A percentile compares a stretch with the other conserved stretches of the same genome.
Evolutionary conservation across 345 rosid genomes (phyloP).

Genomic region (Turnera subulata): DNA sequence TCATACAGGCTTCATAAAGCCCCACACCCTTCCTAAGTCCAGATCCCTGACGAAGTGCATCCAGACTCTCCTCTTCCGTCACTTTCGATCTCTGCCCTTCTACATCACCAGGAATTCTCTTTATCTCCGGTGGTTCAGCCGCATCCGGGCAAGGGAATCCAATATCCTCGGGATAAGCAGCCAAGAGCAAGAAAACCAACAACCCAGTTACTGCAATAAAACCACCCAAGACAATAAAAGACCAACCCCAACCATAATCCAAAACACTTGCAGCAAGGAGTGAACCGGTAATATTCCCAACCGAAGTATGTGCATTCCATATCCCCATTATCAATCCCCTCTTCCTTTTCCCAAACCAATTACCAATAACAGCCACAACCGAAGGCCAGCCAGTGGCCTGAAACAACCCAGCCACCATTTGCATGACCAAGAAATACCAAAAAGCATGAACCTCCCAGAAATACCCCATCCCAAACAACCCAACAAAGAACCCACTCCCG

Average conservation of each 20-base stretch:
- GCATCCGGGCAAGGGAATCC: conserved; percentile 51
- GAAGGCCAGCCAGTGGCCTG: conserved; percentile 98
- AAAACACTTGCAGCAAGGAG: conserved; percentile 88
- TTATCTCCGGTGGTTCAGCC: conserved; percentile 1
- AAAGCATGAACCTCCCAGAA: conserved; percentile 73
- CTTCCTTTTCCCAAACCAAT: conserved; percentile 89
- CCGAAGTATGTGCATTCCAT: conserved; percentile 96
- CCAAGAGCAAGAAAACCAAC: conserved; percentile 67
- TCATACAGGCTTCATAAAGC: conserved; percentile 73
- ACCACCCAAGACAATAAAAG: conserved; percentile 73
- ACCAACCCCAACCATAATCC: conserved; percentile 96
- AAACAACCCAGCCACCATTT: conserved; percentile 88
- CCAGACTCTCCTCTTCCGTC: conserved; percentile 3
- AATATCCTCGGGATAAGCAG: conserved; percentile 93
- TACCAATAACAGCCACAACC: conserved; percentile 93
- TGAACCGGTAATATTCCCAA: conserved; percentile 86
- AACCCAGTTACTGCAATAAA: conserved; percentile 66
- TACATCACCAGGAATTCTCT: conserved; percentile 22
- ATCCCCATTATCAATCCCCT: conserved; percentile 96
- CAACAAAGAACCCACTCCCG: conserved; percentile 87
- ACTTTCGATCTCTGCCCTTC: conserved; percentile 35
- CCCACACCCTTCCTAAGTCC: conserved; percentile 65
- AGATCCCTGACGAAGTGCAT: conserved; percentile 23
- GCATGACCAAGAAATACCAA: conserved; percentile 62
- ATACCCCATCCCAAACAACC: conserved; percentile 86